These are phyloP conservation scores for Yamadazyma mexicana DNA, from an alignment of 1,139 yeast species.

Conservation along the genomic window DNA sequence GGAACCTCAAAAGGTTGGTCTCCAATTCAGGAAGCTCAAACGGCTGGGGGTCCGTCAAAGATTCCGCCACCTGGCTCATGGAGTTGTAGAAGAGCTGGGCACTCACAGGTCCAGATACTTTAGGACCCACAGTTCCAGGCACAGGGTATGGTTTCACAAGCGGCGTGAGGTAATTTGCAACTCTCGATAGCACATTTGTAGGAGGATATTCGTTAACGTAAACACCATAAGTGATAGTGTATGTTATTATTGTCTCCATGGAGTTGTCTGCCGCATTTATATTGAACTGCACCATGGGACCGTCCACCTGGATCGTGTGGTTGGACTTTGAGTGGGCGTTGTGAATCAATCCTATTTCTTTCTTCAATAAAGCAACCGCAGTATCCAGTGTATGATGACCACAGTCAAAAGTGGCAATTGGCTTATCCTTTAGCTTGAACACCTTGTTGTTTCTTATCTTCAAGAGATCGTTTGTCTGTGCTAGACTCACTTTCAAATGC, in stretches of 20 bases:
- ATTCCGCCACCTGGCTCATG: constrained; percentile 32
- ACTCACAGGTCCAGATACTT: constrained; percentile 14
- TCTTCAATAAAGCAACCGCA: constrained; percentile 5
- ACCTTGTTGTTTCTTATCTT: constrained; percentile 15
- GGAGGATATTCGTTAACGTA: constrained; percentile 16
- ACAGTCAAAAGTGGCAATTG: constrained; percentile 15
- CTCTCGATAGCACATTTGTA: constrained; percentile 12
- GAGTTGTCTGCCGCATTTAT: constrained; percentile 11
- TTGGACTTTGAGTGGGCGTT: constrained; percentile 12
- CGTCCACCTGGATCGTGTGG: constrained; percentile 12
- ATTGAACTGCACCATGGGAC: constrained; percentile 11
- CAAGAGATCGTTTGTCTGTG: constrained; percentile 8
- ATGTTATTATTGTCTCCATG: constrained; percentile 9
- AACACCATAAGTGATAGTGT: constrained; percentile 15
- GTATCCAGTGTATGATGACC: neutral
- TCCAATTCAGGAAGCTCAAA: constrained; percentile 49
- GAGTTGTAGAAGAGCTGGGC: constrained; percentile 36
- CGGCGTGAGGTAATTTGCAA: constrained; percentile 11
- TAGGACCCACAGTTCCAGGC: neutral
- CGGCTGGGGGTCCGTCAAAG: constrained; percentile 19
- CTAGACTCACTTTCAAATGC: constrained; percentile 4
- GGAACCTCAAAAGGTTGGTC: constrained; percentile 56
- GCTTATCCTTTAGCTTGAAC: constrained; percentile 15
- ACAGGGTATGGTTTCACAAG: constrained; percentile 9
- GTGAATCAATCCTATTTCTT: constrained; percentile 16